Base-by-base conservation (phyloP, 108 stramenopile species). In the Chaetoceros tenuissimus region DNA sequence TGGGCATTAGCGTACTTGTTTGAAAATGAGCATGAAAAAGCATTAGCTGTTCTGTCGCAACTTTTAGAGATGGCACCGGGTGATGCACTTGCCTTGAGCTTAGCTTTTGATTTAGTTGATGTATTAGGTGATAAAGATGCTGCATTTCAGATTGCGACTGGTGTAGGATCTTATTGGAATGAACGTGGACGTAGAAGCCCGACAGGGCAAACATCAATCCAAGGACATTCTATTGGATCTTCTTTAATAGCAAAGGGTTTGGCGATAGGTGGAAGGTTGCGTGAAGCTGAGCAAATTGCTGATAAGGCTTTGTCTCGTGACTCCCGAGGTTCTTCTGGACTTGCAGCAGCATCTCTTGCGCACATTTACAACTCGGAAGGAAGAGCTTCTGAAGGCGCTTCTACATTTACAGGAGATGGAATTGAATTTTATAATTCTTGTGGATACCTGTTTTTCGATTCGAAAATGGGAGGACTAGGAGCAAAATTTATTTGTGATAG, bases 71-170 rank as follows among this genome's bases (percentile, higher is more conserved):
- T 72, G 0, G 87, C 71, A 63, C 89, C 89, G 0, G 89, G 89
- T 24, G 89, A 92, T 64, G 71, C 67, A 22, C 58, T 92, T 25
- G 89, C 84, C 8, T 66, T 92, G 31, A 81, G 77, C 59, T 59
- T 92, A 24, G 80, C 84, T 2, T 60, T 92, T 50, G 85, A 92
- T 70, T 48, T 92, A 24, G 79, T 81, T n/a, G 70, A 81, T 47
- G 71, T 75, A 3, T 46, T 82, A 17, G 84, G 85, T 0, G 84
- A 92, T 56, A 68, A 71, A 28, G 48, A 66, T 13, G 63, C 77
- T 29, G 89, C 89, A n/a, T 57, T 73, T 2, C 46, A 78, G 69
- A 74, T 27, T 3, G 64, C 48, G 31, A 60, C 53, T 26, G 29
- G 46, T 40, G 89, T 92, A 24, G 66, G 81, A 8, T 55, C 84